Percentiles rank a stretch among this genome's conserved stretches.
Conservation (phyloP, 441 rosid genomes). For the Viola pubescens region DNA sequence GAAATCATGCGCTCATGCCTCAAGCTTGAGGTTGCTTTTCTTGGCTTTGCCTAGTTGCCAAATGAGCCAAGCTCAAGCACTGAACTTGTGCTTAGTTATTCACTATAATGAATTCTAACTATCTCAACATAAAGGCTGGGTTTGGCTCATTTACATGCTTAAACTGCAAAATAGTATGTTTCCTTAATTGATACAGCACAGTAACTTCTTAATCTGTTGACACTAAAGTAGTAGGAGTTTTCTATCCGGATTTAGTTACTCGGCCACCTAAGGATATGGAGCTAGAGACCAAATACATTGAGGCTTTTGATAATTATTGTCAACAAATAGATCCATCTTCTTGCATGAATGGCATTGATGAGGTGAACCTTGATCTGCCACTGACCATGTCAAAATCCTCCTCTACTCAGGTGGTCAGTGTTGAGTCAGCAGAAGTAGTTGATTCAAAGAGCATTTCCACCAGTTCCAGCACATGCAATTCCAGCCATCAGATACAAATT, state of each 20-base stretch:
- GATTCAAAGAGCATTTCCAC: slow-evolving; percentile 22
- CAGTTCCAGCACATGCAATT: slow-evolving; percentile 23
- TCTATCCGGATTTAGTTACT: slow-evolving; percentile 41
- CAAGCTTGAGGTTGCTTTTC: no score
- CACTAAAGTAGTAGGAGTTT: slow-evolving; percentile 28
- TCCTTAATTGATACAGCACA: slow-evolving; percentile 5
- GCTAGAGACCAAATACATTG: slow-evolving; percentile 14
- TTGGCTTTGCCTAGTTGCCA: no score
- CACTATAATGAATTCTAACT: background rate
- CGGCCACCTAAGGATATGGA: slow-evolving; percentile 31
- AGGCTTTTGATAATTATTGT: slow-evolving; percentile 15
- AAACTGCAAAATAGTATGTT: slow-evolving; percentile 4
- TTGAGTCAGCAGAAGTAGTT: slow-evolving; percentile 26
- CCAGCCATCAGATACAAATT: slow-evolving; percentile 23
- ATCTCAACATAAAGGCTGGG: background rate
- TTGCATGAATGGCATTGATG: slow-evolving; percentile 13
- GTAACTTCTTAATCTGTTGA: slow-evolving; percentile 18
- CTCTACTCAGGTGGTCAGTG: slow-evolving; percentile 10
- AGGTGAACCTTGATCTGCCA: slow-evolving; percentile 20
- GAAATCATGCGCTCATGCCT: background rate
- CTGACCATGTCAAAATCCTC: slow-evolving; percentile 21
- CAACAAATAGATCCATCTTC: slow-evolving; percentile 18
- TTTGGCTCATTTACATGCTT: background rate
- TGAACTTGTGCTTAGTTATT: background rate
- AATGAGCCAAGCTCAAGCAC: background rate